Conservation (phyloP, 768 basidiomycete genomes). For the Phanerodontia chrysosporium region DNA sequence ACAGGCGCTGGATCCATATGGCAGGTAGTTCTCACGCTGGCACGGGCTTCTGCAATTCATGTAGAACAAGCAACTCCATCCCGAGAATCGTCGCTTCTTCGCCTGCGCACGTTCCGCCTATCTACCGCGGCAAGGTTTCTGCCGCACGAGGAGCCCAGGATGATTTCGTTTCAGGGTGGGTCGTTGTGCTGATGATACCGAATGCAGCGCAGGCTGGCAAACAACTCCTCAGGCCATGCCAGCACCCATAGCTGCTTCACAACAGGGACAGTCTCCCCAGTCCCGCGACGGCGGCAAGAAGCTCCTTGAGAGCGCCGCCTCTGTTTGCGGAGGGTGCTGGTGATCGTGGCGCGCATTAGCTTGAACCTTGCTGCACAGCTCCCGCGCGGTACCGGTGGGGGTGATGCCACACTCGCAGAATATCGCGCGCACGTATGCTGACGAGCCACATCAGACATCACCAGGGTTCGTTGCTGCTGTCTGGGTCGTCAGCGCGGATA, state of each 20-base stretch:
- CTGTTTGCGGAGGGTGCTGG: not conserved
- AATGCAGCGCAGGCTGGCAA: too few relatives aligned
- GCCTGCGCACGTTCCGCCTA: not conserved
- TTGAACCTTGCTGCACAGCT: slow-evolving; percentile 1
- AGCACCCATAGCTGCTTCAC: too few relatives aligned
- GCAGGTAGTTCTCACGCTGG: not conserved
- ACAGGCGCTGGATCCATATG: too few relatives aligned
- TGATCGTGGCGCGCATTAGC: slow-evolving; percentile 1
- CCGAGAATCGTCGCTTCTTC: not conserved
- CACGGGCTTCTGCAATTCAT: not conserved
- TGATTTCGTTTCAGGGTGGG: too few relatives aligned
- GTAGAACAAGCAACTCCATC: not conserved
- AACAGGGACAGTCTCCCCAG: too few relatives aligned
- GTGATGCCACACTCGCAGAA: not conserved
- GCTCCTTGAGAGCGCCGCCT: not conserved
- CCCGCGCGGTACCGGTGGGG: not conserved
- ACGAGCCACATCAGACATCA: too few relatives aligned
- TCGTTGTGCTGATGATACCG: too few relatives aligned
- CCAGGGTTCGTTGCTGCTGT: too few relatives aligned
- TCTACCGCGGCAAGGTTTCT: not conserved
- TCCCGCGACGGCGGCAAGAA: not conserved
- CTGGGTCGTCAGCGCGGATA: too few relatives aligned
- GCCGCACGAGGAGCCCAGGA: too few relatives aligned
- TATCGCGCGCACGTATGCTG: too few relatives aligned
- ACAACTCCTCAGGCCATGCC: too few relatives aligned